Evolutionary conservation across 2,329 filamentous ascomycete genomes (phyloP), one percentile per base, ranked within the genome.

Genomic region (Xylariaceae sp.): DNA sequence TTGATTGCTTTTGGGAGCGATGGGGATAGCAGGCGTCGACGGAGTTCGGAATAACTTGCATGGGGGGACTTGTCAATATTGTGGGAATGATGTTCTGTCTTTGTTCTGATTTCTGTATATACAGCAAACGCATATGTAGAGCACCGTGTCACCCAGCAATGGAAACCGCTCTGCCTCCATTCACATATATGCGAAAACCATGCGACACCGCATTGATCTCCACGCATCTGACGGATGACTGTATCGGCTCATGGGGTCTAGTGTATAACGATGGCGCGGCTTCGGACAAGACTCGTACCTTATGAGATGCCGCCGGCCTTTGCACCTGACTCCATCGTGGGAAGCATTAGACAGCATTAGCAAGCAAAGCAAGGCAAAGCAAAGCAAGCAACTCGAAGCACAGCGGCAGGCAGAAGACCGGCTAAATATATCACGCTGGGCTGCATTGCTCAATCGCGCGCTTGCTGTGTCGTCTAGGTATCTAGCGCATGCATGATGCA

Each of bases 61-160:
- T 6, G 26, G 29, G 32, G 10, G 26, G 15, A 15, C 16, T 16
- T 10, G 49, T 44, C 37, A 42, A 10, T 44, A 39, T 47, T 56
- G 34, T 45, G 32, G 34, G 29, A 30, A 10, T 30, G 7, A 30
- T 30, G 10, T 22, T 16, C 49, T 52, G 49, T 55, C 53, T 47
- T 26, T 29, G 26, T 51, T 43, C 43, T 47, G 37, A 32, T 51
- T 39, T 55, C 49, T 62, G 60, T 61, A 61, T 53, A 59, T 58
- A 62, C 39, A 61, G 54, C 61, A 61, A 54, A 59, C 56, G 59
- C 42, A 47, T 44, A 21, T 37, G 42, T 48, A 51, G 46, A 53
- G 41, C 36, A 42, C 53, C 32, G 30, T 39, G 48, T 52, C 21
- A 45, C 47, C 39, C 47, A 51, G 48, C 54, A 55, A 55, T 45